A percentile compares a stretch with the other conserved stretches of the same genome.
Evolutionary conservation across 1,139 yeast species (phyloP).

Genomic region (Debaryomyces fabryi): DNA sequence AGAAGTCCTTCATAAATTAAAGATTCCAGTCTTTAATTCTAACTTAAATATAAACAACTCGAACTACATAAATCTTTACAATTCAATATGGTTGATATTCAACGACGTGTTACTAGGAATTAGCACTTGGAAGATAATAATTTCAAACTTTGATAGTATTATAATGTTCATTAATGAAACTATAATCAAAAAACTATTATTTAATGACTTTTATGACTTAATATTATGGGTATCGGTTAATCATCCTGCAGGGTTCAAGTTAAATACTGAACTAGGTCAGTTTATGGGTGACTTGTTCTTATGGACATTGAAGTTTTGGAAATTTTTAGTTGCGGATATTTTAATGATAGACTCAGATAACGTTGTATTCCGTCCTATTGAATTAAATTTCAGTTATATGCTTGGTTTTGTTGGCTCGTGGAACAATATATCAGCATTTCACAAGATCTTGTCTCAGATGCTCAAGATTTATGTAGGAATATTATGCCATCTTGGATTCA

Average conservation of each 20-base stretch:
- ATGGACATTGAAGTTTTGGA: slow-evolving; percentile 84
- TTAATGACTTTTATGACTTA: slow-evolving; percentile 42
- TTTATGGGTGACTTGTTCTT: slow-evolving; percentile 85
- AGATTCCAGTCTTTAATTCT: slow-evolving; percentile 41
- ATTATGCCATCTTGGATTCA: slow-evolving; percentile 52
- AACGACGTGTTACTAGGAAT: slow-evolving; percentile 83
- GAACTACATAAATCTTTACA: slow-evolving; percentile 87
- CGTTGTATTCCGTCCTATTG: slow-evolving; percentile 1
- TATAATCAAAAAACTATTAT: slow-evolving; percentile 37
- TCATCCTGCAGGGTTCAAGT: slow-evolving; percentile 93
- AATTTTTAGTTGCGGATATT: slow-evolving; percentile 19
- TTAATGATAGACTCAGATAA: slow-evolving; percentile 3
- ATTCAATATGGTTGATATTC: slow-evolving; percentile 82
- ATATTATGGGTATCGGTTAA: slow-evolving; percentile 74
- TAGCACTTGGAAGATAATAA: slow-evolving; percentile 54
- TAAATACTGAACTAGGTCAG: slow-evolving; percentile 81
- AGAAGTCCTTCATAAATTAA: slow-evolving; percentile 26
- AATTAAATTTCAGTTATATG: background rate
- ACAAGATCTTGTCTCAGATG: background rate
- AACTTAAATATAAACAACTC: slow-evolving; percentile 51
- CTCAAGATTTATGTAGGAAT: slow-evolving; percentile 13
- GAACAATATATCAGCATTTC: background rate
- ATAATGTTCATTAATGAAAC: slow-evolving; percentile 35
- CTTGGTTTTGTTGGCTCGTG: background rate
- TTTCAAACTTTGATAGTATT: slow-evolving; percentile 44